phyloP scores from a whole-genome alignment of 2,329 filamentous ascomycete genomes.

The Trichoderma simmonsii region DNA sequence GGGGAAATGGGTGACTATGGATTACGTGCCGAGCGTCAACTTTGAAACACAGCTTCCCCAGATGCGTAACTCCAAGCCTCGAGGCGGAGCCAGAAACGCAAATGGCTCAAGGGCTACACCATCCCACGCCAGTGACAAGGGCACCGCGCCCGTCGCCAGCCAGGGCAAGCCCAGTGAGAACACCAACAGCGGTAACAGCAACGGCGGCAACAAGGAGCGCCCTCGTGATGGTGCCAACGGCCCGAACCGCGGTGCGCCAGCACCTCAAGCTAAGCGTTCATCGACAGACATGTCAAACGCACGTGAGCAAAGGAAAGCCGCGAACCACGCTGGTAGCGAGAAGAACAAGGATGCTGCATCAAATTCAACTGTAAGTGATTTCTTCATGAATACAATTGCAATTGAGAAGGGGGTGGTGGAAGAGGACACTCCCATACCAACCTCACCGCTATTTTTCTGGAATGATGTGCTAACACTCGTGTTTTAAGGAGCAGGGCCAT shows the following conservation, averaged over 20 bases:
- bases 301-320: constrained; percentile 48
- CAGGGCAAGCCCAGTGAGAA: constrained; percentile 33
- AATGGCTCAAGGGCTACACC: constrained; percentile 37
- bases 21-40: constrained; percentile 77
- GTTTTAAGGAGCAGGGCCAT: constrained; percentile 28
- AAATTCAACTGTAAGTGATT: constrained; percentile 40
- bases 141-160: constrained; percentile 27
- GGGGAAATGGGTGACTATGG: constrained; percentile 80
- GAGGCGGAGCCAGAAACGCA: constrained; percentile 47
- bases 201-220: constrained; percentile 29
- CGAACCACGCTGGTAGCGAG: constrained; percentile 34
- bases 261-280: constrained; percentile 43
- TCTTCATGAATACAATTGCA: background rate
- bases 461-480: constrained; percentile 13
- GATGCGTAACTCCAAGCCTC: constrained; percentile 47
- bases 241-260: constrained; percentile 36
- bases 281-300: constrained; percentile 40
- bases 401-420: background rate
- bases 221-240: constrained; percentile 36
- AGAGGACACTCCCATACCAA: background rate
- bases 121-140: constrained; percentile 39
- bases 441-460: background rate
- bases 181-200: background rate
- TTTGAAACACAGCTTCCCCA: constrained; percentile 78
- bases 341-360: constrained; percentile 40